Evolutionary conservation across 1,139 yeast genomes (phyloP), one percentile per base, ranked within the genome.

Genomic region (Yamadazyma kanchanaburiensis): DNA sequence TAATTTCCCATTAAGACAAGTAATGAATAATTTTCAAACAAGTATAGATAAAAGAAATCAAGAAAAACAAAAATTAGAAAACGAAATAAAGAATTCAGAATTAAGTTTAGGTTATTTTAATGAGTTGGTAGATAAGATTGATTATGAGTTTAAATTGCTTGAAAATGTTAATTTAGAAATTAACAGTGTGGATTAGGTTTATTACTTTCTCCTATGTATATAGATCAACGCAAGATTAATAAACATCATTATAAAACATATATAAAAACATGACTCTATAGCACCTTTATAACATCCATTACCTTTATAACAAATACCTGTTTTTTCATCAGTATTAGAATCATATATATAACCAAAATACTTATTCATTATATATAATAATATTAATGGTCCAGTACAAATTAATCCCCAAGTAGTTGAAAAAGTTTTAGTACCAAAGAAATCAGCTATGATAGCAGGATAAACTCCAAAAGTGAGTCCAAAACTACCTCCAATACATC

Each of bases 1-100:
- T 48, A 77, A 74, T 46, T 80, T 72, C 49, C 97, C 97, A 5
- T 74, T 87, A 0, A 78, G 89, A 42, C 96, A 88, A 49, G 86
- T 91, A 4, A 75, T 86, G 49, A 74, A 77, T 31, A 78, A 80
- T 26, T 81, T 88, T 60, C 95, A 87, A 45, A 64, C 79, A 1
- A 60, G 75, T 28, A 69, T 86, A 28, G 94, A 85, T 42, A 70
- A 73, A 44, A 73, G 80, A 35, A 67, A 72, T 11, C 58, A 66
- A n/a, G 75, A 77, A 49, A 79, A 82, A 55, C 75, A 74, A 33
- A 73, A 71, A 39, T 58, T 76, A 30, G 71, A 75, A 49, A 65
- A 56, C 25, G 64, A 66, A 30, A 71, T 81, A 26, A 70, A 74
- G 29, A 72, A 74, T 39, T 80, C 88, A 15, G 74, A 74, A 28